Evolutionary conservation across 192 early-diverging fungal species (phyloP).

Genomic region (Spizellomyces punctatus): DNA sequence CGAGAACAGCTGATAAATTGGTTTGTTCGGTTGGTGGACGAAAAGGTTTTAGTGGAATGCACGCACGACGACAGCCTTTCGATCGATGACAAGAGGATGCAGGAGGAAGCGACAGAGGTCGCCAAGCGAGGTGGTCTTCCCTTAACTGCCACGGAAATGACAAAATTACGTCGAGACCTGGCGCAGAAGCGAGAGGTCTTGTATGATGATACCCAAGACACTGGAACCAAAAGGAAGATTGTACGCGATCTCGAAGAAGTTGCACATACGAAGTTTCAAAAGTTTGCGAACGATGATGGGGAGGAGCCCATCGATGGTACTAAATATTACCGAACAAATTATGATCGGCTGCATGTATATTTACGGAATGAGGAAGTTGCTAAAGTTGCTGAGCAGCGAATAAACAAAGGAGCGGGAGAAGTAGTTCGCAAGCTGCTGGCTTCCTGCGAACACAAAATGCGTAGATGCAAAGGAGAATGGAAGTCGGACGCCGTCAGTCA

Average conservation of each 20-base stretch:
- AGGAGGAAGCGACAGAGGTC: slow-evolving; percentile 37
- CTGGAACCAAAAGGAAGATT: slow-evolving; percentile 40
- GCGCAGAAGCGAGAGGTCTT: slow-evolving; percentile 19
- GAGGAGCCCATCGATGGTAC: not conserved
- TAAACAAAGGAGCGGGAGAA: slow-evolving; percentile 38
- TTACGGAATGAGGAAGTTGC: slow-evolving; percentile 34
- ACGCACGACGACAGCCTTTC: slow-evolving; percentile 30
- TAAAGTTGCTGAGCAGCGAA: slow-evolving; percentile 27
- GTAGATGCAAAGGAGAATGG: slow-evolving; percentile 35
- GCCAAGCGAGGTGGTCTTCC: slow-evolving; percentile 37
- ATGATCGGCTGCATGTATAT: slow-evolving; percentile 34
- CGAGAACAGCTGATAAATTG: slow-evolving; percentile 26
- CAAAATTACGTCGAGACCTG: slow-evolving; percentile 36
- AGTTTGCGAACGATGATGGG: slow-evolving; percentile 1
- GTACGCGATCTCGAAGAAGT: slow-evolving; percentile 39
- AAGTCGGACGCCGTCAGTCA: slow-evolving; percentile 21
- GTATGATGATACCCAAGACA: slow-evolving; percentile 36
- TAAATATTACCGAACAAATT: slow-evolving; percentile 32
- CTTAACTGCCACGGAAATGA: slow-evolving; percentile 46
- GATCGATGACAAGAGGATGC: slow-evolving; percentile 31
- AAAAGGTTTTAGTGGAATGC: slow-evolving; percentile 30
- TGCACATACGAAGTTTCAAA: slow-evolving; percentile 17
- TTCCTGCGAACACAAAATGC: slow-evolving; percentile 28
- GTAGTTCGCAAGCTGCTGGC: slow-evolving; percentile 33
- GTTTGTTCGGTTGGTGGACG: slow-evolving; percentile 27